Percentiles rank a stretch among this genome's conserved stretches.
Evolutionary conservation across 2,329 filamentous ascomycete species (phyloP).

Genomic region (Rhytidhysteron rufulum): DNA sequence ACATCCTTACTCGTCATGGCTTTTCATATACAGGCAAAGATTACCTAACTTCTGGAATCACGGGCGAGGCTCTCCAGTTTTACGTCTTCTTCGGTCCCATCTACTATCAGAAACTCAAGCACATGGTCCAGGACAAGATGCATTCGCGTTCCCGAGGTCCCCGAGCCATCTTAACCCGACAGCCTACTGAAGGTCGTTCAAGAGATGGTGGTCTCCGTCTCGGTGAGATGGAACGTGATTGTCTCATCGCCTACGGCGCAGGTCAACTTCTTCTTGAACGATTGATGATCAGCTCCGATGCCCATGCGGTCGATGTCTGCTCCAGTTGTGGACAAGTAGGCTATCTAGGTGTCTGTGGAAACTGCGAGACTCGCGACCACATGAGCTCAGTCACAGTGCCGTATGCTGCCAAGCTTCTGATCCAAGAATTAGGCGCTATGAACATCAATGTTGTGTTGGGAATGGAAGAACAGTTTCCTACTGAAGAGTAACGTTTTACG

Average conservation of each 20-base stretch:
- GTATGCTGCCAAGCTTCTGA: conserved; percentile 91
- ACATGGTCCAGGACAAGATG: conserved; percentile 99
- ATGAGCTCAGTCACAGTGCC: conserved; percentile 95
- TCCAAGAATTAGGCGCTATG: conserved; percentile 97
- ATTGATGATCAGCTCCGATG: conserved; percentile 91
- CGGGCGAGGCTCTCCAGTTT: conserved; percentile 86
- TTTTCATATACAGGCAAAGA: conserved; percentile 98
- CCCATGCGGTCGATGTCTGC: conserved; percentile 88
- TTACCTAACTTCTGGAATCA: conserved; percentile 91
- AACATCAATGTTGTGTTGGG: conserved; percentile 93
- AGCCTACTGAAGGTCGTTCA: conserved; percentile 93
- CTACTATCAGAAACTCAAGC: conserved; percentile 99
- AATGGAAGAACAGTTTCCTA: conserved; percentile 88
- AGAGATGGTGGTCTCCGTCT: conserved; percentile 87
- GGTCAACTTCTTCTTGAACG: conserved; percentile 88
- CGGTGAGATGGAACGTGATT: conserved; percentile 99
- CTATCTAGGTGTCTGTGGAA: conserved; percentile 91
- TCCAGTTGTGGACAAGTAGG: conserved; percentile 93
- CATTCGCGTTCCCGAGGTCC: conserved; percentile 90
- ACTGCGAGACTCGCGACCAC: conserved; percentile 77
- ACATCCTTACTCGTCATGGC: conserved; percentile 77
- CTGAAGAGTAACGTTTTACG: conserved; percentile 8
- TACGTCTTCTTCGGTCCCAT: conserved; percentile 99
- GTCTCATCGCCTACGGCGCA: conserved; percentile 93
- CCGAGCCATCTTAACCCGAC: conserved; percentile 84